These are phyloP conservation scores for Fusarium incarnatum DNA, from an alignment of 2,329 filamentous ascomycete genomes.

Conservation along the genomic window DNA sequence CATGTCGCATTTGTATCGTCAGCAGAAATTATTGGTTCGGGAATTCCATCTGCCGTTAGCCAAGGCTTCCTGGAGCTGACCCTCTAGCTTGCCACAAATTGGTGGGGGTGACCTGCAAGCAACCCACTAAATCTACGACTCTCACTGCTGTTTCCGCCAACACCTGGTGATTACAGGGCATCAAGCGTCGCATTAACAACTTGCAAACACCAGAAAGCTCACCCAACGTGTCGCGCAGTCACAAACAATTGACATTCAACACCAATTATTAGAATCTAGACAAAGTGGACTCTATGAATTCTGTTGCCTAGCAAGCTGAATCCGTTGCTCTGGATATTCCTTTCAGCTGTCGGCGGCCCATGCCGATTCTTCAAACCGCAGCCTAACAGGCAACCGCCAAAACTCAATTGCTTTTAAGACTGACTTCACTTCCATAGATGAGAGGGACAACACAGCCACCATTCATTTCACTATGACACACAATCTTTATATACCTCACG, in stretches of 20 bases:
- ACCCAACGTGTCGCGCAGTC: no score
- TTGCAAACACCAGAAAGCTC: no score
- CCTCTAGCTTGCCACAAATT: neutral
- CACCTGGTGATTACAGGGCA: no score
- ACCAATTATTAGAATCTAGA: neutral
- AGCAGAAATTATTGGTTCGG: neutral
- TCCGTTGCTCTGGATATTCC: neutral
- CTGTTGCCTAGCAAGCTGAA: neutral
- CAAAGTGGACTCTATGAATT: neutral
- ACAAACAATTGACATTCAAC: neutral
- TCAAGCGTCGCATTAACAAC: no score
- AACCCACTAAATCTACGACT: neutral
- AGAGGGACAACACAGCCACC: neutral
- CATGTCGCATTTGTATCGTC: neutral
- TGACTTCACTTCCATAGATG: neutral
- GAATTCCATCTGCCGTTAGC: neutral
- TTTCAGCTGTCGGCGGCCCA: neutral
- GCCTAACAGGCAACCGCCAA: slow-evolving; percentile 24
- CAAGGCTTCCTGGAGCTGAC: neutral
- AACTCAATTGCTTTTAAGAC: neutral
- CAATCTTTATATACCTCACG: slow-evolving; percentile 16
- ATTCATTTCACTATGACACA: neutral
- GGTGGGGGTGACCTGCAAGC: neutral
- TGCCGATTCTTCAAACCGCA: slow-evolving; percentile 1
- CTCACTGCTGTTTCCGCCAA: neutral